A percentile compares a stretch with the other conserved stretches of the same genome.
Conservation (phyloP, 2,329 filamentous ascomycete species). For the Beauveria brongniartii region DNA sequence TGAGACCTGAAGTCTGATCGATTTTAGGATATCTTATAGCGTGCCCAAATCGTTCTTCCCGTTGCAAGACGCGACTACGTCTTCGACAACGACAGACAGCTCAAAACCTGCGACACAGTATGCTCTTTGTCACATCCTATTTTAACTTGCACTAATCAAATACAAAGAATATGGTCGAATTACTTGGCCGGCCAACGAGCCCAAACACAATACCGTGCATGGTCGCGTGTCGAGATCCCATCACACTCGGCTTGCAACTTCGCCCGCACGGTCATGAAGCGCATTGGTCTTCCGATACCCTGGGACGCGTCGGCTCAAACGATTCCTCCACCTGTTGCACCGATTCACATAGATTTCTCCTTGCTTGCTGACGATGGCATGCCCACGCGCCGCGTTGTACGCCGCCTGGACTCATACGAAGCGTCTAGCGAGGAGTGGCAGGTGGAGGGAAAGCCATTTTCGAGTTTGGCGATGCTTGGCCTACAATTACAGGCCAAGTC, state of each 20-base stretch:
- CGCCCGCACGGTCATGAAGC: constrained; percentile 25
- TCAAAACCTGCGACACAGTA: neutral
- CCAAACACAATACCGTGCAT: constrained; percentile 20
- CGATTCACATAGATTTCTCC: neutral
- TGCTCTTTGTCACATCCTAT: neutral
- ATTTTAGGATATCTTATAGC: constrained; percentile 5
- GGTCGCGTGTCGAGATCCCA: constrained; percentile 22
- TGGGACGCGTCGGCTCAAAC: constrained; percentile 1
- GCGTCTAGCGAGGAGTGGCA: constrained; percentile 2
- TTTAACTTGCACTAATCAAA: neutral
- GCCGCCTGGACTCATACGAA: constrained; percentile 11
- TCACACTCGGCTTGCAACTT: constrained; percentile 18
- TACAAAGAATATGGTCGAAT: constrained; percentile 18
- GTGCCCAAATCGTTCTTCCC: constrained; percentile 9
- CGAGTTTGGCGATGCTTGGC: constrained; percentile 12
- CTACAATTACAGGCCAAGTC: constrained; percentile 22
- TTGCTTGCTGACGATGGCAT: neutral
- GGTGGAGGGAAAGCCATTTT: constrained; percentile 10
- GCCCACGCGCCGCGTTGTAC: constrained; percentile 6
- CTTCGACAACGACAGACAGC: neutral
- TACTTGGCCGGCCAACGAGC: constrained; percentile 15
- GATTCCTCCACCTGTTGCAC: neutral
- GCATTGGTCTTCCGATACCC: constrained; percentile 16
- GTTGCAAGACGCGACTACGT: neutral
- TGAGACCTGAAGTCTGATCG: neutral